These are phyloP conservation scores for Teunomyces kruisii DNA, from an alignment of 805 yeast species.

Conservation along the genomic window DNA sequence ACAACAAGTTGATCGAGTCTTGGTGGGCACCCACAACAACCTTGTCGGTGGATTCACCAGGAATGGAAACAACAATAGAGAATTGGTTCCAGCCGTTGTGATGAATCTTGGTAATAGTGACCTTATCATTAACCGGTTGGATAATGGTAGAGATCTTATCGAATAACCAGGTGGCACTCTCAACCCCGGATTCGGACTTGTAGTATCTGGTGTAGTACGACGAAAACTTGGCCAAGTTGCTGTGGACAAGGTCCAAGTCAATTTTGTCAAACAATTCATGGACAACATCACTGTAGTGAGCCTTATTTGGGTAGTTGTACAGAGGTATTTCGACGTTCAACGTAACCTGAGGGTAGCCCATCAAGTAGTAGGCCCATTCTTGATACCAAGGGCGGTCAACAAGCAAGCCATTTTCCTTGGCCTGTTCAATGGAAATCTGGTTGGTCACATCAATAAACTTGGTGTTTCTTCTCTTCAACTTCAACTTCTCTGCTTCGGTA, in stretches of 20 bases:
- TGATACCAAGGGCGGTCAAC: conserved; percentile 3
- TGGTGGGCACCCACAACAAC: conserved; percentile 88
- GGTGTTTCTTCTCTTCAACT: conserved; percentile 41
- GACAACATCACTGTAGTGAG: conserved; percentile 39
- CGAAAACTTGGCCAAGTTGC: conserved; percentile 59
- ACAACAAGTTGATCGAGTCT: conserved; percentile 74
- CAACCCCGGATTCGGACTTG: conserved; percentile 65
- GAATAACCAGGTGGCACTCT: conserved; percentile 70
- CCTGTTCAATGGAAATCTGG: conserved; percentile 34
- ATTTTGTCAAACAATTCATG: conserved; percentile 43
- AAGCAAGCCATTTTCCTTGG: conserved; percentile 20
- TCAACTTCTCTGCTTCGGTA: conserved; percentile 37
- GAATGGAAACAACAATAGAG: conserved; percentile 66
- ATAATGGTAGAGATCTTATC: conserved; percentile 45
- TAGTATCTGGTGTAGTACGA: conserved; percentile 77
- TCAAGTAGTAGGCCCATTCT: too few relatives aligned
- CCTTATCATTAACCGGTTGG: conserved; percentile 21
- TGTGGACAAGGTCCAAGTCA: conserved; percentile 46
- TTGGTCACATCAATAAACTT: conserved; percentile 67
- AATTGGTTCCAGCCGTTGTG: conserved; percentile 79
- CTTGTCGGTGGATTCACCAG: conserved; percentile 47
- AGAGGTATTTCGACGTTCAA: conserved; percentile 16
- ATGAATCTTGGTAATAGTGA: conserved; percentile 47
- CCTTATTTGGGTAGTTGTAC: conserved; percentile 54
- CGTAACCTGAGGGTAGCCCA: conserved; percentile 1